Conservation (phyloP, 1,139 yeast genomes). For the Trichomonascaceae sp. region DNA sequence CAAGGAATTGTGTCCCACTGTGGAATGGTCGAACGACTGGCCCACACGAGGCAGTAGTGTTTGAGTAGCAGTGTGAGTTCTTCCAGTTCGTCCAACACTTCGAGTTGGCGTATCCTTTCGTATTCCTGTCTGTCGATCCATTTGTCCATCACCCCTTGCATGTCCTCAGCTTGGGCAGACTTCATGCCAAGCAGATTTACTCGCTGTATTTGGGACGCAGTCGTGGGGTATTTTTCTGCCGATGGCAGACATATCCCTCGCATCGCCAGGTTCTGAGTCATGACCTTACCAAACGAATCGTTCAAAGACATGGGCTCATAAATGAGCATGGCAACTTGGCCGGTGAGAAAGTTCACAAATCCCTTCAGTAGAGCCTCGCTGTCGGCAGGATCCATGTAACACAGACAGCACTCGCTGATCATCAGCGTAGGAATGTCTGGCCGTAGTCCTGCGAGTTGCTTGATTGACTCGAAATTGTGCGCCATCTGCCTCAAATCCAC, state of each 20-base stretch:
- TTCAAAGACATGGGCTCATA: constrained; percentile 74
- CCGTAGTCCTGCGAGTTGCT: constrained; percentile 30
- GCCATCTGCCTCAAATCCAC: constrained; percentile 36
- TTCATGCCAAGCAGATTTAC: constrained; percentile 14
- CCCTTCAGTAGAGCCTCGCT: constrained; percentile 39
- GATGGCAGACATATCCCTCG: constrained; percentile 70
- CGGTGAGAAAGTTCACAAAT: constrained; percentile 11
- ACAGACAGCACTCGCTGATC: constrained; percentile 80
- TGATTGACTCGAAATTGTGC: constrained; percentile 7
- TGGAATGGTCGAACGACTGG: constrained; percentile 4
- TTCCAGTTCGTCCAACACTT: constrained; percentile 80
- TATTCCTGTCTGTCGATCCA: constrained; percentile 42
- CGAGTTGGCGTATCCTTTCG: constrained; percentile 45
- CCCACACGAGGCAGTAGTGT: constrained; percentile 58
- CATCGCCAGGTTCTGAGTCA: constrained; percentile 56
- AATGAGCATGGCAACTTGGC: constrained; percentile 33
- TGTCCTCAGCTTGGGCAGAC: constrained; percentile 34
- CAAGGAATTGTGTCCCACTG: not conserved
- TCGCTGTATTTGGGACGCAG: constrained; percentile 33
- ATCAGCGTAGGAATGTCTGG: constrained; percentile 48
- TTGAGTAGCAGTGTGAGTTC: constrained; percentile 60
- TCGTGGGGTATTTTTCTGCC: constrained; percentile 36
- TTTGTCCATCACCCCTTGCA: constrained; percentile 46
- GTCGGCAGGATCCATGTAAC: constrained; percentile 54
- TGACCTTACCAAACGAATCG: constrained; percentile 70